Percentiles rank a stretch among this genome's conserved stretches.
phyloP scores from a whole-genome alignment of 2,329 filamentous ascomycete genomes.

The Didymella segeticola region DNA sequence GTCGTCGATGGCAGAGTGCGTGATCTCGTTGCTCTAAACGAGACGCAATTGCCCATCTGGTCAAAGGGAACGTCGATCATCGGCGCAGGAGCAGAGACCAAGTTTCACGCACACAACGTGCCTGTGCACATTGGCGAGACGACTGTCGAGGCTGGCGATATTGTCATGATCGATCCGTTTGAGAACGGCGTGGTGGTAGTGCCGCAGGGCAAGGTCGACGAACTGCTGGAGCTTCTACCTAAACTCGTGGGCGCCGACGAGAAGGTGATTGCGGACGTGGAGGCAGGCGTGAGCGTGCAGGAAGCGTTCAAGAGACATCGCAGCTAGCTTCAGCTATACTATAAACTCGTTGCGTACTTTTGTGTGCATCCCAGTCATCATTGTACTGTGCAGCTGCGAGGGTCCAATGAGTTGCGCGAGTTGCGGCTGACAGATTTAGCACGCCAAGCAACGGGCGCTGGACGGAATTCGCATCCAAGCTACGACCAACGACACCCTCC shows the following conservation, averaged over 20 bases:
- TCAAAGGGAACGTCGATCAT: constrained; percentile 64
- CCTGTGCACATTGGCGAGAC: constrained; percentile 49
- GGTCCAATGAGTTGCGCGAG: constrained; percentile 32
- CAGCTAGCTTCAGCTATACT: constrained; percentile 14
- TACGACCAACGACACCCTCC: constrained; percentile 24
- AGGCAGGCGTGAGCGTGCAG: constrained; percentile 65
- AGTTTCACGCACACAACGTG: constrained; percentile 61
- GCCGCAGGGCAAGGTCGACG: constrained; percentile 64
- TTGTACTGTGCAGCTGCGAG: not conserved
- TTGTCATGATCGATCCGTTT: constrained; percentile 72
- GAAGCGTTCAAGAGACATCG: constrained; percentile 70
- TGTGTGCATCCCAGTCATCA: not conserved
- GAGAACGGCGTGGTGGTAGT: constrained; percentile 73
- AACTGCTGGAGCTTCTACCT: constrained; percentile 65
- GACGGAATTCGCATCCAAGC: constrained; percentile 26
- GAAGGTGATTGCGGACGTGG: constrained; percentile 63
- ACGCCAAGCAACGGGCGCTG: constrained; percentile 25
- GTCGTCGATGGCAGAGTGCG: constrained; percentile 73
- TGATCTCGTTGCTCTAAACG: constrained; percentile 67
- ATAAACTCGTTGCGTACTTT: not conserved
- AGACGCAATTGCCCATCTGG: constrained; percentile 66
- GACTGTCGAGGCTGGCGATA: constrained; percentile 60
- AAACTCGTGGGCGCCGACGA: constrained; percentile 52
- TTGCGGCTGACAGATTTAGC: constrained; percentile 29
- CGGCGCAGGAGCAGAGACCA: constrained; percentile 63